Percentiles rank a stretch among this genome's conserved stretches.
Evolutionary conservation across 352 stramenopile genomes (phyloP).

Genomic region (Phytophthora hybrid): DNA sequence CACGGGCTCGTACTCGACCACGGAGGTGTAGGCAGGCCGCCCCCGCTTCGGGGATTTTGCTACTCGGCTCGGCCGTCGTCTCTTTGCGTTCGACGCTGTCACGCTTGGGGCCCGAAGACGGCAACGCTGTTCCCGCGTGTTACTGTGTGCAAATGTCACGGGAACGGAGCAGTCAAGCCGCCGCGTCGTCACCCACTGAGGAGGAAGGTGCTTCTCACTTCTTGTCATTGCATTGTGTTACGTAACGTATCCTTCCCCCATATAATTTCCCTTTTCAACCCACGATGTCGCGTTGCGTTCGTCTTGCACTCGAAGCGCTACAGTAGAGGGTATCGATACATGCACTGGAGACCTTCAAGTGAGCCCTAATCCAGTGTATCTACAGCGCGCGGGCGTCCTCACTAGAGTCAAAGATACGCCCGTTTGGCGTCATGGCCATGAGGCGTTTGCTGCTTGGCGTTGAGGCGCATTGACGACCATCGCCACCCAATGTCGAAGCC

Average conservation of each 20-base stretch:
- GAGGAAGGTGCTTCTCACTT: slow-evolving; percentile 37
- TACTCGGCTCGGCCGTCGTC: slow-evolving; percentile 1
- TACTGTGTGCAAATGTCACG: too few species aligned
- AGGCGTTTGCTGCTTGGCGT: neutral
- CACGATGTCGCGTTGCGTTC: too few species aligned
- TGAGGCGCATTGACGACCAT: slow-evolving; percentile 6
- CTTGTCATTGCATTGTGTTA: slow-evolving; percentile 47
- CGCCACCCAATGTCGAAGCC: slow-evolving; percentile 4
- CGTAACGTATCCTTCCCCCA: slow-evolving; percentile 42
- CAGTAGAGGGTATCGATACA: too few species aligned
- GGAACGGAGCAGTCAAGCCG: slow-evolving; percentile 4
- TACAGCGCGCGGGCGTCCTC: neutral
- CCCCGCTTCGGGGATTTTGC: slow-evolving; percentile 12
- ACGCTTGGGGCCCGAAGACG: neutral
- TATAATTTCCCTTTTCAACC: slow-evolving; percentile 15
- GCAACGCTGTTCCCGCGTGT: neutral
- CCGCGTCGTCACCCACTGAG: slow-evolving; percentile 18
- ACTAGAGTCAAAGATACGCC: neutral
- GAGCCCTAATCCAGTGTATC: neutral
- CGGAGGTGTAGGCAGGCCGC: slow-evolving; percentile 53
- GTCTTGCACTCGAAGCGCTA: neutral
- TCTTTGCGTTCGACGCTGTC: neutral
- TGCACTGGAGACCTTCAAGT: too few species aligned
- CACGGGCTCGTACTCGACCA: slow-evolving; percentile 75
- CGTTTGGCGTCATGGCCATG: neutral